These are phyloP conservation scores for Candida sojae DNA, from an alignment of 1,139 yeast species.

Conservation along the genomic window DNA sequence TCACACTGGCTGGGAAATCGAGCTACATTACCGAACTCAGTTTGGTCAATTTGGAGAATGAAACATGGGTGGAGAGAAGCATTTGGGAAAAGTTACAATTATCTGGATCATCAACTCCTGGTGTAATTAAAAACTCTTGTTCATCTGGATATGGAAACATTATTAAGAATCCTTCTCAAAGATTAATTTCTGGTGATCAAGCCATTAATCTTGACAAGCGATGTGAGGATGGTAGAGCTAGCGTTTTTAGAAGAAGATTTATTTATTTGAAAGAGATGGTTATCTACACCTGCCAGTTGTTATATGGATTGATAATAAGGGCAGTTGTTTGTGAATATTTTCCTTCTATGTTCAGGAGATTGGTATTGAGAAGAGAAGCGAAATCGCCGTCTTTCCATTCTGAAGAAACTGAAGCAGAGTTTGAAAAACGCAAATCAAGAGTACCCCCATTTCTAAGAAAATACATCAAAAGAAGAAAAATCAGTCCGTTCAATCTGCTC, in stretches of 20 bases:
- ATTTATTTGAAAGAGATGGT: conserved; percentile 21
- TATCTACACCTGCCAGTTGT: conserved; percentile 24
- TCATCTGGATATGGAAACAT: conserved; percentile 36
- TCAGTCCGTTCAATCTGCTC: not conserved
- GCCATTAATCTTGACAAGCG: conserved; percentile 9
- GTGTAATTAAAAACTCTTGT: conserved; percentile 16
- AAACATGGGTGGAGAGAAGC: conserved; percentile 61
- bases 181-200: conserved; percentile 23
- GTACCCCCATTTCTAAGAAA: conserved; percentile 30
- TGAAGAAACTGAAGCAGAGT: conserved; percentile 23
- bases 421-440: conserved; percentile 20
- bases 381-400: not conserved
- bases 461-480: conserved; percentile 17
- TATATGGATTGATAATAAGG: conserved; percentile 21
- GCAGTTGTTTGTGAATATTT: conserved; percentile 11
- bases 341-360: conserved; percentile 5
- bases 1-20: conserved; percentile 65
- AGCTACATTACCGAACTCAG: conserved; percentile 65
- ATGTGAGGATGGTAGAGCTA: conserved; percentile 16
- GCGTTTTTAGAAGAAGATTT: conserved; percentile 26
- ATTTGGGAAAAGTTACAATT: conserved; percentile 23
- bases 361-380: conserved; percentile 5
- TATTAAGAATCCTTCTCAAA: conserved; percentile 28
- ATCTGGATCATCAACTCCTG: not conserved
- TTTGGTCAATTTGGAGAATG: conserved; percentile 44